Conservation (phyloP, 1,284 basidiomycete species). For the Papiliotrema nemorosa region DNA sequence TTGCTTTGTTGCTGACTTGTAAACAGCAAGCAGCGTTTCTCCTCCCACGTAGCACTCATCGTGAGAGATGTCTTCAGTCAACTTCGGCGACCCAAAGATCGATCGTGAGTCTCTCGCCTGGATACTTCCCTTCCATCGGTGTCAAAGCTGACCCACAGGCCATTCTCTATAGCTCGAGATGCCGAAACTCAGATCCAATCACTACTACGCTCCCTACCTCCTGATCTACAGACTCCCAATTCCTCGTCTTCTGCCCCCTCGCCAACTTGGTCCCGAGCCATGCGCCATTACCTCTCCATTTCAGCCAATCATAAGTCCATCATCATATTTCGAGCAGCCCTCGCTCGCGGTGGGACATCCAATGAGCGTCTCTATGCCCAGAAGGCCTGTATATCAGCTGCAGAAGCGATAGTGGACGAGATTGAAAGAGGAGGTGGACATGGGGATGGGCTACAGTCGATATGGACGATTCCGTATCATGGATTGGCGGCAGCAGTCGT, state of each 20-base stretch:
- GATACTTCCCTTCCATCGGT: too few species aligned
- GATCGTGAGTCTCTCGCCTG: slow-evolving; percentile 4
- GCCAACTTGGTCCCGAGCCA: slow-evolving; percentile 3
- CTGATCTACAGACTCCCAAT: not conserved
- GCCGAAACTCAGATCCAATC: not conserved
- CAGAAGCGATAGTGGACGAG: slow-evolving; percentile 15
- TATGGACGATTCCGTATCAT: slow-evolving; percentile 28
- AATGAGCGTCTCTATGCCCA: slow-evolving; percentile 10
- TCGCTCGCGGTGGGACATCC: slow-evolving; percentile 6
- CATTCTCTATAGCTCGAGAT: not conserved
- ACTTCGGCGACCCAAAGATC: not conserved
- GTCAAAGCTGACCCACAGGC: not conserved
- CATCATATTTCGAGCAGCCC: slow-evolving; percentile 17
- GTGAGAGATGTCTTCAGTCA: slow-evolving; percentile 9
- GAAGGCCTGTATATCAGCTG: slow-evolving; percentile 7
- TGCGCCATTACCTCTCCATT: slow-evolving; percentile 20
- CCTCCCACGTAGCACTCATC: slow-evolving; percentile 10
- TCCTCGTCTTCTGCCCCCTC: not conserved
- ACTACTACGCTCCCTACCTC: slow-evolving; percentile 1
- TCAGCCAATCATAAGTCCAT: slow-evolving; percentile 20
- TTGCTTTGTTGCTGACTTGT: not conserved
- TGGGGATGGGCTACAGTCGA: slow-evolving; percentile 2
- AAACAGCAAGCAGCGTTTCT: slow-evolving; percentile 17
- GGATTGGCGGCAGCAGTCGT: slow-evolving; percentile 19
- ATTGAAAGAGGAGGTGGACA: slow-evolving; percentile 7